A percentile compares a stretch with the other conserved stretches of the same genome.
Evolutionary conservation across 2,329 filamentous ascomycete genomes (phyloP).

Genomic region (Rhexocercosporidium sp.): DNA sequence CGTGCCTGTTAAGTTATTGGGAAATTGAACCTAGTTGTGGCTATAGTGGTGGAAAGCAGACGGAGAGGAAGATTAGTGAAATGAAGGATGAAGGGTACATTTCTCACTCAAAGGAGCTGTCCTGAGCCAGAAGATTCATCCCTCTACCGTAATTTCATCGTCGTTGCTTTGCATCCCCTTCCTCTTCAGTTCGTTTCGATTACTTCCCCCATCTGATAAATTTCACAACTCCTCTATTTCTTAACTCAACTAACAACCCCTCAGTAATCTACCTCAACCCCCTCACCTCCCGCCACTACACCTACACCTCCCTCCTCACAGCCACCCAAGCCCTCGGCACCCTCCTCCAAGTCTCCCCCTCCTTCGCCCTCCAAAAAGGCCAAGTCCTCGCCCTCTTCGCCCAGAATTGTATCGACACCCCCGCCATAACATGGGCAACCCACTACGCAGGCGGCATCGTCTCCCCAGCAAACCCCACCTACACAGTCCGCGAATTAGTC

Average conservation of each 20-base stretch:
- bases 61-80: too few species aligned
- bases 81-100: background rate
- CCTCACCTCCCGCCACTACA: slow-evolving; percentile 69
- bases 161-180: background rate
- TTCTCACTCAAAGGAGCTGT: background rate
- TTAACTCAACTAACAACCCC: background rate
- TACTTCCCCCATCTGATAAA: background rate
- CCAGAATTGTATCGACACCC: slow-evolving; percentile 83
- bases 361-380: slow-evolving; percentile 30
- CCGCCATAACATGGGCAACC: slow-evolving; percentile 74
- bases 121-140: too few species aligned
- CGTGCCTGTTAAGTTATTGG: too few species aligned
- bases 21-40: too few species aligned
- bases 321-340: slow-evolving; percentile 77
- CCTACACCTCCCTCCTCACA: slow-evolving; percentile 66
- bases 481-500: slow-evolving; percentile 79
- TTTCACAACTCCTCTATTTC: background rate
- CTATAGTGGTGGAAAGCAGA: too few species aligned
- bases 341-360: slow-evolving; percentile 59
- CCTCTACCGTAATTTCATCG: background rate
- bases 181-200: background rate
- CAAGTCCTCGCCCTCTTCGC: slow-evolving; percentile 82
- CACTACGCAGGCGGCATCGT: slow-evolving; percentile 82
- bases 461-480: slow-evolving; percentile 83
- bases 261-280: slow-evolving; percentile 44